Evolutionary conservation across 371 early-diverging fungal species (phyloP), one percentile per base, ranked within the genome.

Genomic region (Mucor saturninus): DNA sequence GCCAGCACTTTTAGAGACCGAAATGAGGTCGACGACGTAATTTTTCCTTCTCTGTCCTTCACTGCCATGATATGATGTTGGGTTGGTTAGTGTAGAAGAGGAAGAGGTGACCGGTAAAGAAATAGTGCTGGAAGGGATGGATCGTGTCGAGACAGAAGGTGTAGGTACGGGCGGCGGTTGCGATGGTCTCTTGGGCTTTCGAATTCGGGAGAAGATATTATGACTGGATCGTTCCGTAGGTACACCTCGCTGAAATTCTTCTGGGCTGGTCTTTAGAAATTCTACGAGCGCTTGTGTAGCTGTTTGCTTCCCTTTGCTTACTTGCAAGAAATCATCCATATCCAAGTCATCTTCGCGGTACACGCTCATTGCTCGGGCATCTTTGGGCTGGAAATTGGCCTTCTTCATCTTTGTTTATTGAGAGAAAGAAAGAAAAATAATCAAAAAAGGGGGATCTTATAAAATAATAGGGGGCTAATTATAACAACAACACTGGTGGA

Each of bases 241-340:
- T 0, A 46, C 30, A 28, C 30, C 49, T 29, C 69, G 64, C 49
- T 74, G 81, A 45, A 80, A 76, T 49, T 80, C 81, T 64, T 80
- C 81, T 40, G 81, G 81, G 38, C 81, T 75, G 15, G 71, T 79
- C 49, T 77, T 77, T 28, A 80, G 64, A 53, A 80, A 80, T 26
- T 80, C 81, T 5, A 77, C 78, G 9, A 80, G 42, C 21, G 74
- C 78, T 64, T 77, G 76, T 3, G 78, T 80, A 1, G 71, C 74
- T 8, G 77, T 70, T 5, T 42, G 31, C 31, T 29, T 63, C 7
- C 43, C 45, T 10, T 48, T 13, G 26, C 26, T 13, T 1, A 56
- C 51, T 29, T 73, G 70, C 35, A 70, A 61, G 21, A 68, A 55
- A 32, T 73, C 67, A 15, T 46, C 52, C 42, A 69, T 52, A 42